These are phyloP conservation scores for Colletotrichum sp. DNA, from an alignment of 2,329 filamentous ascomycete genomes.

Conservation along the genomic window DNA sequence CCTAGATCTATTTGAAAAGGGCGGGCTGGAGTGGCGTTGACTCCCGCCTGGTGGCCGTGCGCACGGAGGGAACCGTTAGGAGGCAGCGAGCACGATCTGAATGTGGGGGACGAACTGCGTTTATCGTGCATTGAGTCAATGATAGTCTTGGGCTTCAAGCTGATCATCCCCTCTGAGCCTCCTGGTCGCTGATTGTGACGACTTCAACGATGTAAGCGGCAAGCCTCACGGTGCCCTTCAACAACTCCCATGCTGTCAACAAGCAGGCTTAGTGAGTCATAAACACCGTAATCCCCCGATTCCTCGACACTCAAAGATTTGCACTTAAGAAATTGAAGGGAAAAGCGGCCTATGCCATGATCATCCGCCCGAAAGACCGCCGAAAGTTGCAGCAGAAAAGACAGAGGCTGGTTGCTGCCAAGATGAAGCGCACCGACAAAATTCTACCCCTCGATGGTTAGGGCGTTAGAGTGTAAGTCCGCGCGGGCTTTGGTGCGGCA, in stretches of 20 bases:
- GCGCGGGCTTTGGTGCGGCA: neutral
- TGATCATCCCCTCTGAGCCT: neutral
- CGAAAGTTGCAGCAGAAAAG: slow-evolving; percentile 9
- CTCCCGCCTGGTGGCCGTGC: slow-evolving; percentile 28
- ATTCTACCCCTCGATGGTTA: slow-evolving; percentile 18
- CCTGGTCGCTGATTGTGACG: neutral
- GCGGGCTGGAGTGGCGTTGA: slow-evolving; percentile 33
- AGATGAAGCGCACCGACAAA: slow-evolving; percentile 20
- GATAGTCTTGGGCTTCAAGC: slow-evolving; percentile 21
- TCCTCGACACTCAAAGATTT: neutral
- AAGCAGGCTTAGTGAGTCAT: neutral
- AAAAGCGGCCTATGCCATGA: neutral
- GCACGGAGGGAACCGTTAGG: slow-evolving; percentile 16
- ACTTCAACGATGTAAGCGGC: neutral
- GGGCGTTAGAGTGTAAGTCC: slow-evolving; percentile 19
- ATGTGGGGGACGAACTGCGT: slow-evolving; percentile 22
- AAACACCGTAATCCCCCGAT: neutral
- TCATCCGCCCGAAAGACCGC: neutral
- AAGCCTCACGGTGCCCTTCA: neutral
- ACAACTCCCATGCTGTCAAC: neutral
- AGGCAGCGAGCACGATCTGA: slow-evolving; percentile 24
- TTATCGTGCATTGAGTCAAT: slow-evolving; percentile 28
- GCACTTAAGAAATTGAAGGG: neutral
- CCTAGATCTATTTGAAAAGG: slow-evolving; percentile 29
- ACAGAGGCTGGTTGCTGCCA: slow-evolving; percentile 19